These are phyloP conservation scores for Kwoniella shivajii DNA, from an alignment of 1,284 basidiomycete species.

Conservation along the genomic window DNA sequence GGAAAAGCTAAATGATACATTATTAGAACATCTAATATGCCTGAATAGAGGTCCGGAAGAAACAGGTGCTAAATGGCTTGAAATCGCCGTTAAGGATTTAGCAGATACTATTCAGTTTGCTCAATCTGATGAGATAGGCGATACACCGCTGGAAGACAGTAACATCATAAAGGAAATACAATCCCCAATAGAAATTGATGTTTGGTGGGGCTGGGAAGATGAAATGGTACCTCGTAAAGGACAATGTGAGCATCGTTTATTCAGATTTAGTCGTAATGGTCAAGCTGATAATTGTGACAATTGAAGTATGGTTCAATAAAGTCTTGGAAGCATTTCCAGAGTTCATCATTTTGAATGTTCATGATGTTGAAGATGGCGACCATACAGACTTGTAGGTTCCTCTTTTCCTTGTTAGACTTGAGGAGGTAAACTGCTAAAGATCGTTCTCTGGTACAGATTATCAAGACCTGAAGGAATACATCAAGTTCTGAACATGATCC, in stretches of 20 bases:
- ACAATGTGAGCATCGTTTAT: slow-evolving; percentile 20
- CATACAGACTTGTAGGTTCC: slow-evolving; percentile 34
- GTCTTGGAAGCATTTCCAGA: slow-evolving; percentile 16
- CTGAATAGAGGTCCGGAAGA: slow-evolving; percentile 43
- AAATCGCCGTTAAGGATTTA: slow-evolving; percentile 26
- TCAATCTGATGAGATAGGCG: slow-evolving; percentile 1
- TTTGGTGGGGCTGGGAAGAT: slow-evolving; percentile 39
- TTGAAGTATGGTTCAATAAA: slow-evolving; percentile 32
- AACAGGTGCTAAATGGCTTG: slow-evolving; percentile 46
- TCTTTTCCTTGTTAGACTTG: not conserved
- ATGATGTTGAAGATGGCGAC: slow-evolving; percentile 34
- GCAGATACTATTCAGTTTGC: slow-evolving; percentile 24
- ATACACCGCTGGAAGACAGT: not conserved
- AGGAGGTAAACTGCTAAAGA: not conserved
- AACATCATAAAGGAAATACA: not conserved
- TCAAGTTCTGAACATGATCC: slow-evolving; percentile 24
- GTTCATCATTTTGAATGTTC: slow-evolving; percentile 23
- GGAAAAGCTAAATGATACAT: not conserved
- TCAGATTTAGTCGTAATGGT: not conserved
- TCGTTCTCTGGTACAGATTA: slow-evolving; percentile 13
- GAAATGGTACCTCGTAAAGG: slow-evolving; percentile 35
- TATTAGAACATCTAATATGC: slow-evolving; percentile 48
- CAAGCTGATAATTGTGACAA: not conserved
- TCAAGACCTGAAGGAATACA: slow-evolving; percentile 29
- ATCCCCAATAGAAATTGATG: slow-evolving; percentile 16